Evolutionary conservation across 805 yeast species (phyloP), one percentile per base, ranked within the genome.

Genomic region (Suhomyces emberorum): DNA sequence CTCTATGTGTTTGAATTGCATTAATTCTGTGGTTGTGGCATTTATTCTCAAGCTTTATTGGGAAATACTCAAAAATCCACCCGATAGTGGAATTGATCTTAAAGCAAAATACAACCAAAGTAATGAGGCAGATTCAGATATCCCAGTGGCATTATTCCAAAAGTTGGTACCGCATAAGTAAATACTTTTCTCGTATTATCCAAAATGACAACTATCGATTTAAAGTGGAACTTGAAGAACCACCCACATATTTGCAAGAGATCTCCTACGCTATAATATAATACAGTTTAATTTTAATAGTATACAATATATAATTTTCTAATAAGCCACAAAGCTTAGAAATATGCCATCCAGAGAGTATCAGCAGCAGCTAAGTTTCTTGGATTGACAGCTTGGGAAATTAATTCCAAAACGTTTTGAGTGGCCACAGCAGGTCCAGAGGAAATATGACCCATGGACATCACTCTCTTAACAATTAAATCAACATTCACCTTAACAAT

Each of bases 361-460:
- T 93, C 98, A 4, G 95, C 83, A 37, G 87, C 79, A 11, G 98
- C 97, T 49, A 93, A 66, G 51, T 88, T 87, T 50, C 95, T 77
- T 23, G 98, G 97, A 54, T 89, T 91, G 11, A 89, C 97, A 5
- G 98, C 98, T 53, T 87, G 88, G 4, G 95, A 83, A 35, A 93
- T 87, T 54, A 91, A 74, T 51, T 93, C 97, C 47, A 93, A 72
- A 22, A 88, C 85, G 43, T 86, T 81, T 59, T 91, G 98, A 24
- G 95, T 86, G 7, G 95, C 85, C 24, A 84, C 82, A 1, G 83
- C 78, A 42, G 85, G 88, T 3, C 89, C 84, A 18, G 66, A 57
- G 2, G 68, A 61, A 20, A 68, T 63, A 46, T 74, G 79, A 6
- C 77, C 78, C 62, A 93, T 70, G 39, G 88, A 84, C 11, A 80